Evolutionary conservation across 257 asterid genomes (phyloP).

Genomic region (Nicotiana attenuata): DNA sequence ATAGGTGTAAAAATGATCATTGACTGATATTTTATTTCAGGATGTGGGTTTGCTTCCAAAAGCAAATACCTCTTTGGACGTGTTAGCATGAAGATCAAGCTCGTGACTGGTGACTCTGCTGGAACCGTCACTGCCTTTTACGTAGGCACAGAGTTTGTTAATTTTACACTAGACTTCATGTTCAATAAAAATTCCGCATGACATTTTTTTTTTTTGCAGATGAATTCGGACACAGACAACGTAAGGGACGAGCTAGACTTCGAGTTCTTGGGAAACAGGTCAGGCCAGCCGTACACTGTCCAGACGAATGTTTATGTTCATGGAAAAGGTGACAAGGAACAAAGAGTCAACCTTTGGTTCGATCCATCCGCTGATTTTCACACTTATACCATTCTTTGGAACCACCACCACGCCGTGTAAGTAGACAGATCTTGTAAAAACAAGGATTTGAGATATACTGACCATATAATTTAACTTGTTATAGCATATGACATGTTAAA

Average conservation of each 20-base stretch:
- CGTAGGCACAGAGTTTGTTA: constrained; percentile 3
- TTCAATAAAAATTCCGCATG: not conserved
- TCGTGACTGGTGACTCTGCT: constrained; percentile 44
- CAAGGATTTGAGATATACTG: not conserved
- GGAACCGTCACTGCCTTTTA: constrained; percentile 51
- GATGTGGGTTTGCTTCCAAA: constrained; percentile 40
- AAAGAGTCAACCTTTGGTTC: constrained; percentile 86
- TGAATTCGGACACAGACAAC: constrained; percentile 65
- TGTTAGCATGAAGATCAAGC: constrained; percentile 44
- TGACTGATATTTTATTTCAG: not conserved
- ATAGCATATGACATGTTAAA: not conserved
- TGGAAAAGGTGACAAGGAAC: constrained; percentile 83
- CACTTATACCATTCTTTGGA: constrained; percentile 62
- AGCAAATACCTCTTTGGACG: constrained; percentile 30
- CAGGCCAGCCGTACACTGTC: constrained; percentile 87
- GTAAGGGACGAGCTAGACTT: constrained; percentile 80
- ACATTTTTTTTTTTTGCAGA: constrained; percentile 23
- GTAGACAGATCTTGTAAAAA: constrained; percentile 13
- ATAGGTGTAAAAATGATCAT: not conserved
- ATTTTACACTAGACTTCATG: not conserved
- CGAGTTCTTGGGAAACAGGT: constrained; percentile 82
- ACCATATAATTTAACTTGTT: not conserved
- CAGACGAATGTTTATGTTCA: constrained; percentile 80
- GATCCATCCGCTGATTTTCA: constrained; percentile 73
- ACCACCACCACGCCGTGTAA: constrained; percentile 53